Evolutionary conservation across 176 grass and related monocot genomes (phyloP).

Genomic region (Pontederia paniculata): DNA sequence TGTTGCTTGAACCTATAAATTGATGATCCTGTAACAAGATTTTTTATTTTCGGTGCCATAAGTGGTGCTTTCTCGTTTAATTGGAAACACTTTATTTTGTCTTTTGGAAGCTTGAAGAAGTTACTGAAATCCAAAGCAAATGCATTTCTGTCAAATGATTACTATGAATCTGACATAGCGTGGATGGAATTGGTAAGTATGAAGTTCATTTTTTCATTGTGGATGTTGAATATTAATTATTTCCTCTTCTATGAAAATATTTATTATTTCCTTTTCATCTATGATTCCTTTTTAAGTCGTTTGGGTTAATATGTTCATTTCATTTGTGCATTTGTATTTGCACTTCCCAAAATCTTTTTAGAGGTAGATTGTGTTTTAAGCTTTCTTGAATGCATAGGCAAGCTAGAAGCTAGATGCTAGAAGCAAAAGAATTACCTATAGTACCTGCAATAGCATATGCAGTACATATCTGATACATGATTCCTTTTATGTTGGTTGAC

Average conservation of each 20-base stretch:
- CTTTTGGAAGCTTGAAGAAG: slow-evolving; percentile 58
- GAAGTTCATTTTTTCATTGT: neutral
- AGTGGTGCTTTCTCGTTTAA: slow-evolving; percentile 9
- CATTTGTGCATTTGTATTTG: too few species aligned
- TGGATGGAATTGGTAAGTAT: slow-evolving; percentile 90
- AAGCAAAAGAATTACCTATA: too few species aligned
- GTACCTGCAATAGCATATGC: too few species aligned
- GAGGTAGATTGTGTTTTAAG: too few species aligned
- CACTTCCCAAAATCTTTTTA: too few species aligned
- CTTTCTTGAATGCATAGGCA: too few species aligned
- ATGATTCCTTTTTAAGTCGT: neutral
- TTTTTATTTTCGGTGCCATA: slow-evolving; percentile 1
- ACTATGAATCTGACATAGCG: slow-evolving; percentile 94
- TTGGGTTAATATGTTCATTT: too few species aligned
- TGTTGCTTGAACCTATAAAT: slow-evolving; percentile 1
- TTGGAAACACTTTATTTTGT: slow-evolving; percentile 14
- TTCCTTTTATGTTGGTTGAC: too few species aligned
- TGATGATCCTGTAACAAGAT: neutral
- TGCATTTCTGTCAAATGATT: slow-evolving; percentile 89
- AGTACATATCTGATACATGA: too few species aligned
- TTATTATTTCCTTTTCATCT: slow-evolving; percentile 14
- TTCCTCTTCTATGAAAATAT: slow-evolving; percentile 1
- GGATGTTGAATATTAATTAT: neutral
- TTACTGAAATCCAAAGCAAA: slow-evolving; percentile 77
- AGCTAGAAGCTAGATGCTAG: too few species aligned